These are phyloP conservation scores for Scheffersomyces ergatensis DNA, from an alignment of 805 yeast species.

Conservation along the genomic window DNA sequence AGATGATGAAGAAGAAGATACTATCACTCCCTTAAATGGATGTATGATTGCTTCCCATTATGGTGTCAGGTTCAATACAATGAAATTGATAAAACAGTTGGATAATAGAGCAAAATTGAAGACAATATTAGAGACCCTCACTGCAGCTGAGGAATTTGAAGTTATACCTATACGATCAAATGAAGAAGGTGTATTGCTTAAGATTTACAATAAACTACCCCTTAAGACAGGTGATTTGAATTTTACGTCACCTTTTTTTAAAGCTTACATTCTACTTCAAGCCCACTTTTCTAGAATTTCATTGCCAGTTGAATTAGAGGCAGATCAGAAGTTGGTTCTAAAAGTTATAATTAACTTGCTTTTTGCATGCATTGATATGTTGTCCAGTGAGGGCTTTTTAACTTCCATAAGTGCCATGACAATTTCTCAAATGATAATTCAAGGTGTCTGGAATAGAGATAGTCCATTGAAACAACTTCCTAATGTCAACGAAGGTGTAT, in stretches of 20 bases:
- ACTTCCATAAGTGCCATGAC: constrained; percentile 85
- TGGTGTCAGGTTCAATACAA: constrained; percentile 61
- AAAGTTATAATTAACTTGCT: constrained; percentile 49
- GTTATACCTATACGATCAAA: constrained; percentile 56
- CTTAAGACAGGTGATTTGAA: constrained; percentile 43
- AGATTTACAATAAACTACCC: constrained; percentile 61
- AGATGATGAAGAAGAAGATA: constrained; percentile 32
- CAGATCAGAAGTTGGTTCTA: constrained; percentile 57
- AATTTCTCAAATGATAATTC: constrained; percentile 81
- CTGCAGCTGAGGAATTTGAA: constrained; percentile 74
- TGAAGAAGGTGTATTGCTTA: constrained; percentile 50
- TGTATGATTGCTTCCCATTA: constrained; percentile 76
- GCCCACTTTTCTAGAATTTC: constrained; percentile 71
- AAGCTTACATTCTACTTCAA: constrained; percentile 74
- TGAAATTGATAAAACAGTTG: constrained; percentile 59
- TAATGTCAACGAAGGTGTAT: constrained; percentile 46
- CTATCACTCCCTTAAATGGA: constrained; percentile 60
- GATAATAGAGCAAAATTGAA: constrained; percentile 56
- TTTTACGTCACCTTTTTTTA: constrained; percentile 56
- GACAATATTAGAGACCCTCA: constrained; percentile 60
- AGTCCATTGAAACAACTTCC: constrained; percentile 83
- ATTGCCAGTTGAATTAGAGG: constrained; percentile 56
- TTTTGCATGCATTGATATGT: constrained; percentile 68
- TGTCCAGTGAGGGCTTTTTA: constrained; percentile 77
- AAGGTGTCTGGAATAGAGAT: constrained; percentile 82